A percentile compares a stretch with the other conserved stretches of the same genome.
These are phyloP conservation scores for Berkeleyomyces basicola DNA, from an alignment of 2,329 filamentous ascomycete species.

Conservation along the genomic window DNA sequence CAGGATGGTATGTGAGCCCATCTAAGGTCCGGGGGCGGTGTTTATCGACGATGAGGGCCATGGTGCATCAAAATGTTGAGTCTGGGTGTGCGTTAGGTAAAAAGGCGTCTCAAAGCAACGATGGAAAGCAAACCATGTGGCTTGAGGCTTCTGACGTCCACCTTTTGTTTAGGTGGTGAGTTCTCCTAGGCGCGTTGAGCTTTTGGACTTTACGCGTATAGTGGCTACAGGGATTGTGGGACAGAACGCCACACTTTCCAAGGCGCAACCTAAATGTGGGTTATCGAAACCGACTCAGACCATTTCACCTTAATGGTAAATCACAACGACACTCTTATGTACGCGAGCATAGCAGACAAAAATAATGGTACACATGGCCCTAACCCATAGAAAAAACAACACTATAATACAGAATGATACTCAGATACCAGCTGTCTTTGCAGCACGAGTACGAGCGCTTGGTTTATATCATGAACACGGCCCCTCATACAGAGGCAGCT, in stretches of 20 bases:
- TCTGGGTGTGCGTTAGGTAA: not conserved
- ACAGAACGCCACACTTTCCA: constrained; percentile 6
- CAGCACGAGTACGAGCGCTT: not conserved
- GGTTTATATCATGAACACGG: not conserved
- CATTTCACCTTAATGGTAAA: not conserved
- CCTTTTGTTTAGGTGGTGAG: not conserved
- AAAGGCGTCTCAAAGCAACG: not conserved
- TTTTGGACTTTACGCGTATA: constrained; percentile 12
- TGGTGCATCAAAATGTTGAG: constrained; percentile 19
- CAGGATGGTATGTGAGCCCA: constrained; percentile 67
- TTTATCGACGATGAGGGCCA: constrained; percentile 58
- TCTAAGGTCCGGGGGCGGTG: constrained; percentile 60
- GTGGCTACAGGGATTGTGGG: constrained; percentile 9
- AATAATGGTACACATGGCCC: constrained; percentile 1
- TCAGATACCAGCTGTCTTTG: not conserved
- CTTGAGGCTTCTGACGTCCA: not conserved
- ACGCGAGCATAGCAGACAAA: not conserved
- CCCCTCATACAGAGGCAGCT: not conserved
- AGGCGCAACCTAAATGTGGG: not conserved
- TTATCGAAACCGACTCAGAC: not conserved
- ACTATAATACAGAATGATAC: constrained; percentile 11
- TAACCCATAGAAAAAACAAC: constrained; percentile 1
- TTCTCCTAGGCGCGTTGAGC: constrained; percentile 1
- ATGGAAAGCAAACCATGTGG: not conserved
- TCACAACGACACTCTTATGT: not conserved